Evolutionary conservation across 2,329 filamentous ascomycete genomes (phyloP), one percentile per base, ranked within the genome.

Genomic region (Fusarium napiforme): DNA sequence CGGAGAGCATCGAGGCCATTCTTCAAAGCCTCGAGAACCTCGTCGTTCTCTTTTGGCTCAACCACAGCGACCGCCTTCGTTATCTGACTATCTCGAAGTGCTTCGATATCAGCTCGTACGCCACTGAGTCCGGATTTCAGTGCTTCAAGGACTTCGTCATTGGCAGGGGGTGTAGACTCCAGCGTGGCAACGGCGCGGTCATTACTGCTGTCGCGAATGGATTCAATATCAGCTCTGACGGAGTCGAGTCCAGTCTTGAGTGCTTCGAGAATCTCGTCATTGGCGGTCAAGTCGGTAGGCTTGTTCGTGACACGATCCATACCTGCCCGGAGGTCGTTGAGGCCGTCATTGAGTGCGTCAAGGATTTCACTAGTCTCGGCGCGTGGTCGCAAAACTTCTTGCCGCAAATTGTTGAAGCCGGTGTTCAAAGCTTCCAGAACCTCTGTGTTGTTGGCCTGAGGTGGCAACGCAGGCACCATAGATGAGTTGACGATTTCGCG

Each of bases 221-320:
- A 87, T 64, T 95, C 93, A 72, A 98, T 93, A 55, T 98, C 95
- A 4, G 89, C 87, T 60, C 91, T 91, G 21, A 98, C 87, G 43
- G 88, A 88, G 47, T 93, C 91, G 14, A 98, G 85, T 0, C 95
- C 95, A n/a, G 91, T 88, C 80, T 93, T 97, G 63, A 98, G 87
- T 0, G 93, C 94, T 67, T 97, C 93, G 2, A 98, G 86, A 59
- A 98, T 95, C 82, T 98, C 95, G 73, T 97, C 93, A 67, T 93
- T 96, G 64, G 94, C 91, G 2, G 93, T 95, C 81, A 96, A 88
- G 76, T 97, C 95, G 1, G 90, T 85, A 9, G 95, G 93, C 83
- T 94, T 96, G 79, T 96, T 91, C 28, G 90, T 86, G 21, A 96
- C 87, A 78, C 87, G 88, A 66, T 97, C 95, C 64, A 98, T 92